Percentiles rank a stretch among this genome's conserved stretches.
Conservation (phyloP, 345 rosid species). For the Zanthoxylum bungeanum region DNA sequence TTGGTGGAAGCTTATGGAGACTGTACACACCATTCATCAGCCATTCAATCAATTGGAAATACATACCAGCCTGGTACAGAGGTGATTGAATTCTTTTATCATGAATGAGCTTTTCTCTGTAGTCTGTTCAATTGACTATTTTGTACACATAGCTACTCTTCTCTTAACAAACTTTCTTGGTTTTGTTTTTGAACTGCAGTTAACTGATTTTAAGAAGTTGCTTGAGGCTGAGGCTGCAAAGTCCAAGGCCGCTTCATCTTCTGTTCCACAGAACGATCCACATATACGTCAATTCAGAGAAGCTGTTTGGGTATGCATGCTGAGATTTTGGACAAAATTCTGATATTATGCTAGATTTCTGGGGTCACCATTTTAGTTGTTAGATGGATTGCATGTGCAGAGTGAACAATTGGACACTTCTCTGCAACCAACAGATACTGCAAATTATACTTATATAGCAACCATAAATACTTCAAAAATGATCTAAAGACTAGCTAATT, state of each 20-base stretch:
- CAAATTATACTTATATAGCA: background rate
- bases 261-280: constrained; percentile 39
- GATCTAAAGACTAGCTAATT: background rate
- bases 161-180: background rate
- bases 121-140: background rate
- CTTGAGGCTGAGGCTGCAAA: constrained; percentile 57
- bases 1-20: constrained; percentile 50
- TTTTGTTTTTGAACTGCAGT: constrained; percentile 41
- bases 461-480: background rate
- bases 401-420: background rate
- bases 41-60: constrained; percentile 60
- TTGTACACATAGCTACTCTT: background rate
- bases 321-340: background rate
- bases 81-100: constrained; percentile 32
- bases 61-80: constrained; percentile 57
- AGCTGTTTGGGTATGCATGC: constrained; percentile 72
- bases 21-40: constrained; percentile 42
- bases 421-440: constrained; percentile 1
- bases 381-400: background rate
- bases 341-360: background rate
- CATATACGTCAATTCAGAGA: constrained; percentile 70
- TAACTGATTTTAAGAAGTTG: constrained; percentile 69
- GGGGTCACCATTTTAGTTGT: background rate
- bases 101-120: background rate
- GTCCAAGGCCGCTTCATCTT: constrained; percentile 43